These are phyloP conservation scores for Boletus edulis DNA, from an alignment of 768 basidiomycete species.

Conservation along the genomic window DNA sequence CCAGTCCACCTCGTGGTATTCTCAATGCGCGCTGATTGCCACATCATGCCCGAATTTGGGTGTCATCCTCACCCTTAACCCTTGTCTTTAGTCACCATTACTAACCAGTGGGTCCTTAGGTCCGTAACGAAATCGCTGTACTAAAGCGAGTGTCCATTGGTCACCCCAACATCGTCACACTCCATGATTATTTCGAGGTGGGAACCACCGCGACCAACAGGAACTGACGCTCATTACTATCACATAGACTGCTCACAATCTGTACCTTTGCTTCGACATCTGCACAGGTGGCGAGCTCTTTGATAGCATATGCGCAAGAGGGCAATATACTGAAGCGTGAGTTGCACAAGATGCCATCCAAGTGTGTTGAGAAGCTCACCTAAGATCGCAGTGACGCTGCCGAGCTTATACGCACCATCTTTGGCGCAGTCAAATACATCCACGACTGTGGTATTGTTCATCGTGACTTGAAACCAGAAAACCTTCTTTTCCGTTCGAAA, in stretches of 20 bases:
- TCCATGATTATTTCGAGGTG: conserved; percentile 96
- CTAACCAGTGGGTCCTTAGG: conserved; percentile 44
- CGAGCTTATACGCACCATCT: conserved; percentile 80
- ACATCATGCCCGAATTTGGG: not conserved
- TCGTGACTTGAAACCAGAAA: conserved; percentile 96
- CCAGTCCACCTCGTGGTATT: not conserved
- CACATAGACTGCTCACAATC: conserved; percentile 79
- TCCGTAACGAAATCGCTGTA: conserved; percentile 95
- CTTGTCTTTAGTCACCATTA: conserved; percentile 1
- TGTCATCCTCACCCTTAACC: conserved; percentile 14
- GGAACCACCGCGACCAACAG: not conserved
- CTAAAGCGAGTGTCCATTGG: conserved; percentile 92
- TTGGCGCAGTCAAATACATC: conserved; percentile 86
- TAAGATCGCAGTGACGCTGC: conserved; percentile 75
- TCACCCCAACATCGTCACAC: conserved; percentile 85
- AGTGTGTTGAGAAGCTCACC: conserved; percentile 17
- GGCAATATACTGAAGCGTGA: conserved; percentile 93
- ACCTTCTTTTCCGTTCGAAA: conserved; percentile 88
- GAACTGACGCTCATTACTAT: not conserved
- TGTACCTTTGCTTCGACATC: conserved; percentile 93
- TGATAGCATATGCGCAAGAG: conserved; percentile 96
- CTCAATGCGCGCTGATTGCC: conserved; percentile 11
- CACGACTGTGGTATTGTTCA: conserved; percentile 93
- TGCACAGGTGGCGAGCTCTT: conserved; percentile 99
- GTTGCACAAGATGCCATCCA: conserved; percentile 23